phyloP scores from a whole-genome alignment of 148 eudicot species.

The Vaccinium darrowii region DNA sequence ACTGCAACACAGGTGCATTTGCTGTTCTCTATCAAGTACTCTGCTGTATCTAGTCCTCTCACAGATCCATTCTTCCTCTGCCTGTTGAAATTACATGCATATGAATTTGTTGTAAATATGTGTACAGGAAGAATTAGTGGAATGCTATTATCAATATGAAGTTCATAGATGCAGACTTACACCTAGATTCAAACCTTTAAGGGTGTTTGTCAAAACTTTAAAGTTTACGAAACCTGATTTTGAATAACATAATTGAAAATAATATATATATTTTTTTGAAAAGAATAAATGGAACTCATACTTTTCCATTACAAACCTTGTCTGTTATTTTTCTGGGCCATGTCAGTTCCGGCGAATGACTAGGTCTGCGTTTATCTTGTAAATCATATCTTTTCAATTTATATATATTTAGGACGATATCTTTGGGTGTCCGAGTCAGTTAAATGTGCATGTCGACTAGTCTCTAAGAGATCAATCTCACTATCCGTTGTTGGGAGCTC shows the following conservation, averaged over 20 bases:
- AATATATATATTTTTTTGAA: too few relatives aligned
- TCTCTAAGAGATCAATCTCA: not conserved
- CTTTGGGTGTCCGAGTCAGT: not conserved
- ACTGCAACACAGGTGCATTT: slow-evolving; percentile 64
- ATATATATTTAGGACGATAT: not conserved
- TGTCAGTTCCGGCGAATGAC: too few relatives aligned
- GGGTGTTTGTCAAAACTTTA: too few relatives aligned
- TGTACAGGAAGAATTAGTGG: not conserved
- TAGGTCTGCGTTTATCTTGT: not conserved
- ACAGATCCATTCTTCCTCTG: slow-evolving; percentile 31
- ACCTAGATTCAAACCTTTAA: too few relatives aligned
- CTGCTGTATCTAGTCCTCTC: slow-evolving; percentile 51
- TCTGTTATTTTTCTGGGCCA: too few relatives aligned
- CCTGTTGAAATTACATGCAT: slow-evolving; percentile 20
- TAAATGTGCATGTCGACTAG: not conserved
- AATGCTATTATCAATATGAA: not conserved
- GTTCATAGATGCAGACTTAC: not conserved
- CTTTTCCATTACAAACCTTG: too few relatives aligned
- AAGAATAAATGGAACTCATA: too few relatives aligned
- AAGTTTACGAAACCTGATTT: too few relatives aligned
- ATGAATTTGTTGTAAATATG: not conserved
- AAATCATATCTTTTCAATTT: not conserved
- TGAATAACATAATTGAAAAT: too few relatives aligned
- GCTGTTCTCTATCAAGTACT: slow-evolving; percentile 58
- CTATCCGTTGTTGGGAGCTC: not conserved